phyloP scores from a whole-genome alignment of 2,329 filamentous ascomycete species.

The Paecilomyces sp. region DNA sequence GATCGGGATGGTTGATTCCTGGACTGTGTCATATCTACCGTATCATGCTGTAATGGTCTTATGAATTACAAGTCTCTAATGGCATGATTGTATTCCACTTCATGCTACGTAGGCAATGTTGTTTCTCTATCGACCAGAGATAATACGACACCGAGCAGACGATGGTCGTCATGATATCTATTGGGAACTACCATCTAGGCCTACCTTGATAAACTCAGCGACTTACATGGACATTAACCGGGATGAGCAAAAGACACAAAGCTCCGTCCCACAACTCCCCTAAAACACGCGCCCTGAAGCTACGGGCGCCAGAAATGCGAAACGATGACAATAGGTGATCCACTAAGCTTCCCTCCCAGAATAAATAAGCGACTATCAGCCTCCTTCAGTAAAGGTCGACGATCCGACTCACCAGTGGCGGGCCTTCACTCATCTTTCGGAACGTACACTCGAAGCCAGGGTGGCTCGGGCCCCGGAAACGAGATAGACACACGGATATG shows the following conservation, averaged over 20 bases:
- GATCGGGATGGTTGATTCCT: no score
- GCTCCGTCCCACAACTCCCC: not conserved
- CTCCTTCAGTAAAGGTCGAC: conserved; percentile 14
- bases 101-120: no score
- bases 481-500: not conserved
- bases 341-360: not conserved
- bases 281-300: not conserved
- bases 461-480: not conserved
- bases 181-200: not conserved
- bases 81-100: no score
- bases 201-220: not conserved
- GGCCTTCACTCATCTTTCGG: not conserved
- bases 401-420: conserved; percentile 19
- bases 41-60: no score
- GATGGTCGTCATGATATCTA: not conserved
- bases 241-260: not conserved
- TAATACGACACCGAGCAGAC: no score
- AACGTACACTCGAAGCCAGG: not conserved
- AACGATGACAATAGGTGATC: not conserved
- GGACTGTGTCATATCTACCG: no score
- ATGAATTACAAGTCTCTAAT: no score
- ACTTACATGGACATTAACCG: not conserved
- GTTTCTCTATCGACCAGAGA: no score
- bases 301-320: not conserved
- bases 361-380: conserved; percentile 4